Evolutionary conservation across 257 asterid genomes (phyloP).

Genomic region (Nemophila menziesii): DNA sequence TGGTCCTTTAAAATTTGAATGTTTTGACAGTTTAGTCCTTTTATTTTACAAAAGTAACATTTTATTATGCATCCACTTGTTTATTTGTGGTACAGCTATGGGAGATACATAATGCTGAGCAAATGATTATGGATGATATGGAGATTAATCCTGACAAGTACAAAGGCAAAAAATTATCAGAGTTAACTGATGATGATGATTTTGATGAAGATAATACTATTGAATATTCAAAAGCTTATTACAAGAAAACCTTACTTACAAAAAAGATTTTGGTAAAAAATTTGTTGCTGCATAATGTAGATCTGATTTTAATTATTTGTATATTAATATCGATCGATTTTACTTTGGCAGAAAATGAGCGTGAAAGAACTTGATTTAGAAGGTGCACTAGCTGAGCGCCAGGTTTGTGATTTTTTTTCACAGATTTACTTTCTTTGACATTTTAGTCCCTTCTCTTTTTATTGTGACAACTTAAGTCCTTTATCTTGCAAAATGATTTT

Average conservation of each 20-base stretch:
- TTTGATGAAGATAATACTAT: slow-evolving; percentile 54
- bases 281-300: slow-evolving; percentile 5
- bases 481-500: no score
- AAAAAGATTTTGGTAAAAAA: slow-evolving; percentile 50
- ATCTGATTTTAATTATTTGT: neutral
- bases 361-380: slow-evolving; percentile 81
- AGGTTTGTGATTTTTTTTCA: slow-evolving; percentile 39
- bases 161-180: slow-evolving; percentile 43
- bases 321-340: slow-evolving; percentile 5
- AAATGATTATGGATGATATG: slow-evolving; percentile 87
- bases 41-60: neutral
- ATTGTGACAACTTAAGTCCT: no score
- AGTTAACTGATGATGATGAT: slow-evolving; percentile 68
- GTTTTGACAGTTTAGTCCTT: neutral
- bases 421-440: no score
- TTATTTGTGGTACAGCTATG: slow-evolving; percentile 46
- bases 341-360: slow-evolving; percentile 50
- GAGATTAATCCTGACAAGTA: slow-evolving; percentile 68
- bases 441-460: no score
- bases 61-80: slow-evolving; percentile 2
- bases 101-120: slow-evolving; percentile 93
- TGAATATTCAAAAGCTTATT: slow-evolving; percentile 55
- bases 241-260: slow-evolving; percentile 52
- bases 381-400: slow-evolving; percentile 89
- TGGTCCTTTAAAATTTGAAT: neutral